Percentiles rank a stretch among this genome's conserved stretches.
Evolutionary conservation across 169 alveolate species (phyloP).

Genomic region (Neospora caninum): DNA sequence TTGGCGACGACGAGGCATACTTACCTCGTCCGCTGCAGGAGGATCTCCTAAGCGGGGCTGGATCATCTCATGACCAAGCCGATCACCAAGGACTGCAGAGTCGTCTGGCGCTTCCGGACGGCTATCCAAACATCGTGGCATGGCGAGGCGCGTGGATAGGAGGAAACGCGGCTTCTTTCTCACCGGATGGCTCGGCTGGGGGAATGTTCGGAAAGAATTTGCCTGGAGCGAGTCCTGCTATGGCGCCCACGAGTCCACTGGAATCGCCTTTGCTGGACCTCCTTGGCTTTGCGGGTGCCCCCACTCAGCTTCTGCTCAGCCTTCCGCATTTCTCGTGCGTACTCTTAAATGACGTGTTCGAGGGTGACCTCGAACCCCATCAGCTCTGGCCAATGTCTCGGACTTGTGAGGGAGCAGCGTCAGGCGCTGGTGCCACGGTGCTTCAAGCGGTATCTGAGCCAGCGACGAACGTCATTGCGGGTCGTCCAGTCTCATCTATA

Average conservation of each 20-base stretch:
- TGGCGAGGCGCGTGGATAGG: background rate
- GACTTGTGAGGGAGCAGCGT: no score
- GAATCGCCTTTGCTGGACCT: background rate
- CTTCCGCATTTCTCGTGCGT: conserved; percentile 6
- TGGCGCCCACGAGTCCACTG: background rate
- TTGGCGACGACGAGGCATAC: background rate
- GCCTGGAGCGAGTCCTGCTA: background rate
- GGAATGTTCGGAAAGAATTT: background rate
- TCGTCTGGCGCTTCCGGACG: background rate
- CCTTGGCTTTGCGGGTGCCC: background rate
- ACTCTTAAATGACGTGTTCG: background rate
- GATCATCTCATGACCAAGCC: background rate
- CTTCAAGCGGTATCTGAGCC: no score
- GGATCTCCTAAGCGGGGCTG: background rate
- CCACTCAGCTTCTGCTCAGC: background rate
- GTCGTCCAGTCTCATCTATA: no score
- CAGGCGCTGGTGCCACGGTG: no score
- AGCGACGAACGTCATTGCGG: no score
- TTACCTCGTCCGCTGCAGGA: background rate
- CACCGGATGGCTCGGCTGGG: background rate
- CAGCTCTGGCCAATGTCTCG: no score
- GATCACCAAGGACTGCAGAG: background rate
- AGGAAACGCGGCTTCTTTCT: background rate
- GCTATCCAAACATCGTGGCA: conserved; percentile 16
- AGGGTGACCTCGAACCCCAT: background rate